phyloP scores from a whole-genome alignment of 2,329 filamentous ascomycete species.

The Nannizziopsis barbatae region DNA sequence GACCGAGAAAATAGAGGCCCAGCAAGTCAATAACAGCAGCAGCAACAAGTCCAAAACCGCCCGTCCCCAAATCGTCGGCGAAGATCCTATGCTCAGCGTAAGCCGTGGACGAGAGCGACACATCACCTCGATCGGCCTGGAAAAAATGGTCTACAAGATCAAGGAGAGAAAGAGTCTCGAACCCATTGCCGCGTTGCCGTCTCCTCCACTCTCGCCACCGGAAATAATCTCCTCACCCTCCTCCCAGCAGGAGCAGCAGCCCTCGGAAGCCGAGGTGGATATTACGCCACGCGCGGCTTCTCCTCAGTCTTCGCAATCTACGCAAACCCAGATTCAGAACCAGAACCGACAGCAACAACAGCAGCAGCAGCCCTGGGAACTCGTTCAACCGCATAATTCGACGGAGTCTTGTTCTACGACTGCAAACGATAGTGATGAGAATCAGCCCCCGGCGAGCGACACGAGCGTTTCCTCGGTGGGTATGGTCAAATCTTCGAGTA shows the following conservation, averaged over 20 bases:
- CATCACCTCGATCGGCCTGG: slow-evolving; percentile 82
- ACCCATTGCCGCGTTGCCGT: slow-evolving; percentile 37
- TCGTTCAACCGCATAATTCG: slow-evolving; percentile 34
- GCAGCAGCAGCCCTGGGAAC: slow-evolving; percentile 19
- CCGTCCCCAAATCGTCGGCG: slow-evolving; percentile 39
- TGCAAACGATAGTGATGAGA: slow-evolving; percentile 36
- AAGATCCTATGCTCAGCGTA: slow-evolving; percentile 48
- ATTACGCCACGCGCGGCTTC: slow-evolving; percentile 36
- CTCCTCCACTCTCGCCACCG: slow-evolving; percentile 15
- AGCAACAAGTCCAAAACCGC: slow-evolving; percentile 61
- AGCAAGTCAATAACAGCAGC: slow-evolving; percentile 47
- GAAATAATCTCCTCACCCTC: too few relatives aligned
- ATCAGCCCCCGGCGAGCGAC: slow-evolving; percentile 43
- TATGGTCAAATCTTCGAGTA: slow-evolving; percentile 50
- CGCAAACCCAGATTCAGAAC: slow-evolving; percentile 32
- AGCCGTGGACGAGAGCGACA: slow-evolving; percentile 70
- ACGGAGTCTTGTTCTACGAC: slow-evolving; percentile 53
- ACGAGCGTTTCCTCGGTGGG: slow-evolving; percentile 50
- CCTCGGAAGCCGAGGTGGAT: slow-evolving; percentile 29
- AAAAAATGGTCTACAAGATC: slow-evolving; percentile 89
- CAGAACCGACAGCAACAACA: slow-evolving; percentile 17
- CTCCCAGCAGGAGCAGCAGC: slow-evolving; percentile 18
- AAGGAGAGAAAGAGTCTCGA: slow-evolving; percentile 66
- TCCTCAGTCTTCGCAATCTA: too few relatives aligned
- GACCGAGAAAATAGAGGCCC: slow-evolving; percentile 40